Base-by-base conservation (phyloP, 192 early-diverging fungal species). In the Gaertneriomyces semiglobifer region DNA sequence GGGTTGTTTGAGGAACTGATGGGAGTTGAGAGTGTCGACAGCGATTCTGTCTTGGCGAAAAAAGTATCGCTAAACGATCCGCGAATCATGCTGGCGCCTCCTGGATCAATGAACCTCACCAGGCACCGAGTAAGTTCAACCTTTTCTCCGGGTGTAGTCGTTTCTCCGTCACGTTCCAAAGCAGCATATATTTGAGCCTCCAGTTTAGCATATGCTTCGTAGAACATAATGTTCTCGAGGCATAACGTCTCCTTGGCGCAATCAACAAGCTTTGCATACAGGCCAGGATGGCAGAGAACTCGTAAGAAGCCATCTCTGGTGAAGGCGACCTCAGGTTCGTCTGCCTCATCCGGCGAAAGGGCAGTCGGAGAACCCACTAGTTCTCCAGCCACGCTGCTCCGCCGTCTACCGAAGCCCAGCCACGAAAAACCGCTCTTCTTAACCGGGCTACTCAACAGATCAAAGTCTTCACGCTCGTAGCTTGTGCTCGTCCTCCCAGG, bases 221-320 rank as follows among this genome's bases (percentile, higher is more conserved):
- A 70, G 44, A 63, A 75, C 62, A 75, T 60, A 44, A 75, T 20
- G 50, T 75, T 75, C 62, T 75, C 73, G 12, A 51, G 18, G 39
- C 65, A 75, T 7, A 60, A 62, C 3, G 55, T 60, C 39, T 48
- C 56, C 66, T 74, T 42, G 42, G 61, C 68, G 45, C 44, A 58
- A 43, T 48, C n/a, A 18, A 48, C 44, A 20, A 70, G 55, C 16
- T 48, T 39, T n/a, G 40, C n/a, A 44, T 70, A 70, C n/a, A 53
- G 51, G 41, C 51, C 61, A 20, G 59, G 68, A 8, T 42, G 44
- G 10, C 48, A 46, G 14, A 70, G 40, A 4, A 70, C 62, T 53
- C 60, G 50, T 9, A 70, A 41, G 47, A 70, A 52, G 38, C 68
- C 62, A 18, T 70, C 68, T 41, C 68, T 50, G 9, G 54, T 54